Percentiles rank a stretch among this genome's conserved stretches.
phyloP scores from a whole-genome alignment of 225 moss, liverwort and hornwort species.

The Marchantia paleacea region DNA sequence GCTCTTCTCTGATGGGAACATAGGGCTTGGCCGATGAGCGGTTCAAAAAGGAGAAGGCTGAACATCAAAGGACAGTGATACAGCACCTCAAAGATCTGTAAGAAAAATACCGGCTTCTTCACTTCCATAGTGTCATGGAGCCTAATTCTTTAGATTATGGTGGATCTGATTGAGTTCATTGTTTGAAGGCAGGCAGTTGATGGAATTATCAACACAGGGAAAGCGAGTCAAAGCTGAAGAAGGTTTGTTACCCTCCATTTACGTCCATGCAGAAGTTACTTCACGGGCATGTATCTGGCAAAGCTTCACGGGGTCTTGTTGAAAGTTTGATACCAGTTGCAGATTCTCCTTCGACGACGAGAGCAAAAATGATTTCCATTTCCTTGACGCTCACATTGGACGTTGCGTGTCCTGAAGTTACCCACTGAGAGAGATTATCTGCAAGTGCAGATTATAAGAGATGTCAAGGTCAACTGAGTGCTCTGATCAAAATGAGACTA shows the following conservation, averaged over 20 bases:
- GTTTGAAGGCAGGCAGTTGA: slow-evolving; percentile 18
- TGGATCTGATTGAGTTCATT: neutral
- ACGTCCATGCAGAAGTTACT: neutral
- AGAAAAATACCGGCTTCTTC: neutral
- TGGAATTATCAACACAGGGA: slow-evolving; percentile 13
- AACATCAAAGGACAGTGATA: neutral
- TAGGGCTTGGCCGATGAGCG: slow-evolving; percentile 7
- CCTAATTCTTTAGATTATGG: neutral
- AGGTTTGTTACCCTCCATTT: slow-evolving; percentile 7
- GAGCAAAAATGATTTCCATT: neutral
- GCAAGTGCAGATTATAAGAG: neutral
- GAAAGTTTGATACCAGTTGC: neutral
- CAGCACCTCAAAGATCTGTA: neutral
- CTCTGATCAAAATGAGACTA: slow-evolving; percentile 17
- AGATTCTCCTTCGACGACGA: neutral
- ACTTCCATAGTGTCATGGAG: neutral
- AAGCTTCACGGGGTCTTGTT: neutral
- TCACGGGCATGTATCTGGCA: neutral
- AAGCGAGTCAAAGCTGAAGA: slow-evolving; percentile 17
- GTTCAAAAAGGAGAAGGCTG: neutral
- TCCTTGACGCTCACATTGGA: neutral
- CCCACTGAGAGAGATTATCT: neutral
- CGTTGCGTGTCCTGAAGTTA: neutral
- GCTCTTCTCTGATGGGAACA: neutral
- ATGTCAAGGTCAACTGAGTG: neutral